Evolutionary conservation across 371 early-diverging fungal genomes (phyloP), one percentile per base, ranked within the genome.

Genomic region (Basidiobolus meristosporus): DNA sequence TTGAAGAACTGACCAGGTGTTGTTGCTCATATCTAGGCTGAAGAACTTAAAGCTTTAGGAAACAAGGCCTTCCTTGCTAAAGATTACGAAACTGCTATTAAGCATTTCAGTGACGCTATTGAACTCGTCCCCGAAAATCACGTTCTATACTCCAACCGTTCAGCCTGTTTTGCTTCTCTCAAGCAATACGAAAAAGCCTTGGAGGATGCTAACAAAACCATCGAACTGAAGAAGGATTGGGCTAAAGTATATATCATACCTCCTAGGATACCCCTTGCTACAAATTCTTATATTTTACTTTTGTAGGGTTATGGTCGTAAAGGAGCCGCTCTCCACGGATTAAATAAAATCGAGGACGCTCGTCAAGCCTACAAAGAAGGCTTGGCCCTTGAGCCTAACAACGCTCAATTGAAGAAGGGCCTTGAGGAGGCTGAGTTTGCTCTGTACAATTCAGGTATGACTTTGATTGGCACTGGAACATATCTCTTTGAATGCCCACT

Each of bases 111-210:
- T 31, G 50, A 82, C 47, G 83, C 83, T n/a, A 77, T 91, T 38
- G 65, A 65, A 10, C 46, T 68, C 14, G 92, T 87, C 41, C 62
- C 84, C 11, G 47, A 56, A 17, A 92, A 89, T 68, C 85, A 88
- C 50, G 83, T 90, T 28, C 63, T 90, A 26, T 90, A 75, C 55
- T 86, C 87, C 2, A 89, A 89, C 68, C 69, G 87, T 42, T 86
- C 90, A 7, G 90, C 85, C 11, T 58, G 74, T 37, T 81, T 80
- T 46, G 64, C 87, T 31, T 72, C 73, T 39, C 54, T 72, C 41
- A 74, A 73, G 47, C 46, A 79, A 39, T 88, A 75, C 48, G 51
- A 61, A n/a, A 56, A 67, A 41, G 90, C 88, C 1, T 57, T 85
- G 36, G 53, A 59, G 43, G 90, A 90, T 55, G 90, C 82, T 17